Conservation (phyloP, 202 grass and related monocot species). For the Digitaria exilis region DNA sequence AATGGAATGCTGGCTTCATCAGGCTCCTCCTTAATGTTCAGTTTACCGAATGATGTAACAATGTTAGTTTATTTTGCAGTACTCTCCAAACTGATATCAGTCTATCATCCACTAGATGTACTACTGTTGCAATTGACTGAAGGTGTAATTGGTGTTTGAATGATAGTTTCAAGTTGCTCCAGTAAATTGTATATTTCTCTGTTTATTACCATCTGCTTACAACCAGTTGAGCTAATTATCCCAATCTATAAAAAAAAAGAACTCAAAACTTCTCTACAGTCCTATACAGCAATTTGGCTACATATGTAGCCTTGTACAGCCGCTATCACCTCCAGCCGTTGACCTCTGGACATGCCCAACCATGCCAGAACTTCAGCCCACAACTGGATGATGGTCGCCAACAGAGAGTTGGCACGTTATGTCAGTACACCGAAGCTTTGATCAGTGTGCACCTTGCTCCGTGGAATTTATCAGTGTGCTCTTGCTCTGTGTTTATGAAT, state of each 20-base stretch:
- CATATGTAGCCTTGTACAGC: not conserved
- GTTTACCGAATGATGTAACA: too few species aligned
- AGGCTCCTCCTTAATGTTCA: too few species aligned
- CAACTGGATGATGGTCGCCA: not conserved
- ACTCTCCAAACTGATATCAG: too few species aligned
- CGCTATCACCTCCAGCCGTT: not conserved
- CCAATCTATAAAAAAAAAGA: conserved; percentile 2
- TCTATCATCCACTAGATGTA: too few species aligned
- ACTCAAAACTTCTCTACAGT: conserved; percentile 9
- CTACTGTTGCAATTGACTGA: too few species aligned
- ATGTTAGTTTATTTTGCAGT: too few species aligned
- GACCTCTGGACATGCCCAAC: not conserved
- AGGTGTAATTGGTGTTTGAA: too few species aligned
- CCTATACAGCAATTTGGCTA: not conserved
- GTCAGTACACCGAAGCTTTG: not conserved
- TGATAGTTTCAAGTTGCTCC: not conserved
- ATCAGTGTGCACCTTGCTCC: conserved; percentile 2
- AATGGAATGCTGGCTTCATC: too few species aligned
- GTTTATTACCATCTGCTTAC: conserved; percentile 34
- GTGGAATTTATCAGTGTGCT: not conserved
- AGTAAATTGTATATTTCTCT: conserved; percentile 16
- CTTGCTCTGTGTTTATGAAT: conserved; percentile 11
- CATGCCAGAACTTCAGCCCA: not conserved
- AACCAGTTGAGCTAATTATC: conserved; percentile 21
- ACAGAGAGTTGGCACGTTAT: not conserved